Percentiles rank a stretch among this genome's conserved stretches.
phyloP scores from a whole-genome alignment of 1,139 yeast genomes.

The Sugiyamaella neomexicana region DNA sequence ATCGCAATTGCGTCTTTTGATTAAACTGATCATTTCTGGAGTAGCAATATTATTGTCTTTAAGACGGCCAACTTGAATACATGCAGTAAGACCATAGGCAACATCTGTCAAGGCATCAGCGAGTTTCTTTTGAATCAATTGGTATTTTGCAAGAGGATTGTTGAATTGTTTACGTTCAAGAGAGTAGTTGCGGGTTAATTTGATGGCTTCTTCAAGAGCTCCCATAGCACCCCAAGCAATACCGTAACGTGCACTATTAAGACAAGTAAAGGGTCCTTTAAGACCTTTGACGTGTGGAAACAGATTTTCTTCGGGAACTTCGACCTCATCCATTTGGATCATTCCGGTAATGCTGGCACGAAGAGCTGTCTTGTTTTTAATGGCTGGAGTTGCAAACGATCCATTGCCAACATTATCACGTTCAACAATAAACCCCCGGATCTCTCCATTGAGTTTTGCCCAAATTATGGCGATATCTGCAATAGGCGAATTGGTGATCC shows the following conservation, averaged over 20 bases:
- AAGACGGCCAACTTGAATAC: constrained; percentile 46
- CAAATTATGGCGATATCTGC: constrained; percentile 47
- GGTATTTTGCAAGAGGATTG: constrained; percentile 45
- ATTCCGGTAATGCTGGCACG: constrained; percentile 49
- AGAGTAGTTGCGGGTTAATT: constrained; percentile 43
- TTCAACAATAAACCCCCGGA: constrained; percentile 47
- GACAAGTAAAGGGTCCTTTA: constrained; percentile 49
- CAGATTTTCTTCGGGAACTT: constrained; percentile 47
- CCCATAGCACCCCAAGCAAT: constrained; percentile 51
- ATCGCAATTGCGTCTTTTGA: constrained; percentile 48
- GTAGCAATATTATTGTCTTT: constrained; percentile 43
- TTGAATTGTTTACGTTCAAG: constrained; percentile 46
- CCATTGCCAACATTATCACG: constrained; percentile 38
- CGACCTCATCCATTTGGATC: constrained; percentile 48
- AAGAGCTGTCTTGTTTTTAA: constrained; percentile 43
- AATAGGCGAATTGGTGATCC: constrained; percentile 51
- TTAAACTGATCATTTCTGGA: constrained; percentile 48
- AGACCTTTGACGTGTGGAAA: constrained; percentile 45
- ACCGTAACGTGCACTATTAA: constrained; percentile 48
- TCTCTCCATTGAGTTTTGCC: constrained; percentile 48
- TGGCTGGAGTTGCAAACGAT: constrained; percentile 45
- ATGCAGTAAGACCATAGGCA: constrained; percentile 45
- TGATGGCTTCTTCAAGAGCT: constrained; percentile 46
- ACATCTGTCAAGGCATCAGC: constrained; percentile 48
- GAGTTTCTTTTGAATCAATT: constrained; percentile 46